Percentiles rank a stretch among this genome's conserved stretches.
phyloP scores from a whole-genome alignment of 2,329 filamentous ascomycete species.

The Dryadomyces quercus-mongolicae region DNA sequence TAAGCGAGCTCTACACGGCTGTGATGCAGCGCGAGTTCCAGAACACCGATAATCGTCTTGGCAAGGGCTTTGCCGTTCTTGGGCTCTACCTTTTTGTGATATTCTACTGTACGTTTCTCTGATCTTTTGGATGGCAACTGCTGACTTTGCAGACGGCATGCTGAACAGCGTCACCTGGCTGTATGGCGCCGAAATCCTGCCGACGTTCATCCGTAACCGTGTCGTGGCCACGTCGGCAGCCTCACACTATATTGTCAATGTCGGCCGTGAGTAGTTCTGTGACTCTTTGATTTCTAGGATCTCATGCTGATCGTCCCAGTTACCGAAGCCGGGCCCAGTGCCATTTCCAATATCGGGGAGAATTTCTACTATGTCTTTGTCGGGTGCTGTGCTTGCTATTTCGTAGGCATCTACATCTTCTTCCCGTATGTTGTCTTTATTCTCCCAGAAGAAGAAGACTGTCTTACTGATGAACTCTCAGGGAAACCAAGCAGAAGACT shows the following conservation, averaged over 20 bases:
- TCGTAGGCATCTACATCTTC: constrained; percentile 38
- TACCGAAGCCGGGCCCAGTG: constrained; percentile 41
- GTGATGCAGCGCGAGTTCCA: constrained; percentile 47
- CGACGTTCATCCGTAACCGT: constrained; percentile 39
- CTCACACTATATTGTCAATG: constrained; percentile 42
- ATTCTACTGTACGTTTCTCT: constrained; percentile 32
- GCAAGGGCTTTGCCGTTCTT: constrained; percentile 46
- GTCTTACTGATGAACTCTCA: too few relatives aligned
- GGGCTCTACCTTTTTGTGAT: constrained; percentile 48
- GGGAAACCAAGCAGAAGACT: constrained; percentile 33
- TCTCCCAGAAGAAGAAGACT: too few relatives aligned
- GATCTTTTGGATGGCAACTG: neutral
- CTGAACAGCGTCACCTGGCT: constrained; percentile 42
- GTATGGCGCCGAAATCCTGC: constrained; percentile 44
- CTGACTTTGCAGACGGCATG: constrained; percentile 27
- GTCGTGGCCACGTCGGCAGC: constrained; percentile 43
- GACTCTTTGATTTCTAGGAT: neutral
- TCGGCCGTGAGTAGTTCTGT: constrained; percentile 17
- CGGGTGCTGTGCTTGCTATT: constrained; percentile 36
- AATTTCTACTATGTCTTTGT: constrained; percentile 54
- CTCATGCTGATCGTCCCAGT: constrained; percentile 11
- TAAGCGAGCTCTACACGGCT: constrained; percentile 47
- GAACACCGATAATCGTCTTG: constrained; percentile 38
- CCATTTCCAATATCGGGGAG: constrained; percentile 41
- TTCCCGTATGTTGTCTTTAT: constrained; percentile 38